Percentiles rank a stretch among this genome's conserved stretches.
These are phyloP conservation scores for Lichtheimia ornata DNA, from an alignment of 371 early-diverging fungal genomes.

Conservation along the genomic window DNA sequence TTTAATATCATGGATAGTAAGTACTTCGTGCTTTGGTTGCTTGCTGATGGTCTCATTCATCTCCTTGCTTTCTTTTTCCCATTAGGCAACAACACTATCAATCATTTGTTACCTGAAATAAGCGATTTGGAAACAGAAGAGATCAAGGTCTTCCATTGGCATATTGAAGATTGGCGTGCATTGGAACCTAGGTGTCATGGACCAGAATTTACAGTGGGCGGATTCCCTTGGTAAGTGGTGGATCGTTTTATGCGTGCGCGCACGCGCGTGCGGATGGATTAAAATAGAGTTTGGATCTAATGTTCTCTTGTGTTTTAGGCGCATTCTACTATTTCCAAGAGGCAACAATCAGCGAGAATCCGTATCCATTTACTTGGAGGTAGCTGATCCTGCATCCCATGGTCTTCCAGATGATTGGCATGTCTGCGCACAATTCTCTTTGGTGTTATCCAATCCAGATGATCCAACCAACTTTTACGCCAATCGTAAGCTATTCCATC, in stretches of 20 bases:
- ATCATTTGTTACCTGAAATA: conserved; percentile 27
- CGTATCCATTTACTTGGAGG: conserved; percentile 81
- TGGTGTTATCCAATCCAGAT: conserved; percentile 77
- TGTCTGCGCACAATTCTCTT: conserved; percentile 86
- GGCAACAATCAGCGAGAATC: conserved; percentile 76
- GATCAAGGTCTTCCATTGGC: conserved; percentile 59
- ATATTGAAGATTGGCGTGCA: conserved; percentile 55
- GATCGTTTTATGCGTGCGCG: background rate
- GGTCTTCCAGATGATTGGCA: conserved; percentile 76
- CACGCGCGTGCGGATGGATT: background rate
- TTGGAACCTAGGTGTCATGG: conserved; percentile 55
- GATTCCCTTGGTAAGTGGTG: conserved; percentile 58
- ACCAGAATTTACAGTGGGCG: conserved; percentile 61
- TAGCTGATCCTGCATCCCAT: conserved; percentile 62
- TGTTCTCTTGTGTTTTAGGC: conserved; percentile 45
- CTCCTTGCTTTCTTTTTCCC: background rate
- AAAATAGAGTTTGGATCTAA: background rate
- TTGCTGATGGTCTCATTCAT: background rate
- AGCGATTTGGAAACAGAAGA: conserved; percentile 52
- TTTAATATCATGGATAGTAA: conserved; percentile 18
- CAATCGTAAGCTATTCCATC: conserved; percentile 55
- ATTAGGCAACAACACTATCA: conserved; percentile 34
- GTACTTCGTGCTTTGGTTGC: background rate
- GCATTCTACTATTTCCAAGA: conserved; percentile 82
- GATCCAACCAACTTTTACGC: conserved; percentile 67